Base-by-base conservation (phyloP, 2,329 filamentous ascomycete genomes). In the Colletotrichum sp. region DNA sequence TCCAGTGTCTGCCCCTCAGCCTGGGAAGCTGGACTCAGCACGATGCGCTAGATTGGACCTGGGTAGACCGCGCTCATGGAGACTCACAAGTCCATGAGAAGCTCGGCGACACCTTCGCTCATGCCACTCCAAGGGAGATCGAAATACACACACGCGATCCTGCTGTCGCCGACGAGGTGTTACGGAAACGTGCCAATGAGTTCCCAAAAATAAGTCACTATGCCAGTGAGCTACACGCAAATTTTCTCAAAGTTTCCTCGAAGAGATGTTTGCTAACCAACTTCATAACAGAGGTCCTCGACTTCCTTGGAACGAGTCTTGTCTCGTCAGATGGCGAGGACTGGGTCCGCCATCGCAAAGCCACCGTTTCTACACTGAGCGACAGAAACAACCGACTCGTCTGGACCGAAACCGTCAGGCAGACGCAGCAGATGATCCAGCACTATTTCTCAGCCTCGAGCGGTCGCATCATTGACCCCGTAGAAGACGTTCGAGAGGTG, bases 121-220 rank as follows among this genome's bases (percentile, higher is more conserved):
- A 69, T 13, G 67, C 34, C 30, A 69, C 67, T 5, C 67, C 67
- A 6, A 24, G 67, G 9, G 67, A 60, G 24, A 39, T 69, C 28
- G 55, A 69, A 18, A 69, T 69, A 28, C 67, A 69, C 13, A 69
- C 52, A 9, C 67, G 67, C 16, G 55, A 69, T 8, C 55, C 24
- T n/a, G 34, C 10, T 16, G 67, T 62, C 88, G 88, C 44, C 10
- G 44, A 49, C n/a, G 44, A 49, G 10, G 44, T 49, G 10, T 49
- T 49, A 8, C 44, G 44, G n/a, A 49, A 49, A 49, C 44, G 44
- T 21, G 44, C 44, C 4, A 49, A 49, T 21, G 44, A 49, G 6
- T 49, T 49, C n/a, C 44, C 44, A 0, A 49, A 49, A 13, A 49
- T 49, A 49, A 49, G 44, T 1, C 44, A 49, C 44, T 49, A 49